Evolutionary conservation across 257 asterid genomes (phyloP), one percentile per base, ranked within the genome.

Genomic region (Scutellaria minor): DNA sequence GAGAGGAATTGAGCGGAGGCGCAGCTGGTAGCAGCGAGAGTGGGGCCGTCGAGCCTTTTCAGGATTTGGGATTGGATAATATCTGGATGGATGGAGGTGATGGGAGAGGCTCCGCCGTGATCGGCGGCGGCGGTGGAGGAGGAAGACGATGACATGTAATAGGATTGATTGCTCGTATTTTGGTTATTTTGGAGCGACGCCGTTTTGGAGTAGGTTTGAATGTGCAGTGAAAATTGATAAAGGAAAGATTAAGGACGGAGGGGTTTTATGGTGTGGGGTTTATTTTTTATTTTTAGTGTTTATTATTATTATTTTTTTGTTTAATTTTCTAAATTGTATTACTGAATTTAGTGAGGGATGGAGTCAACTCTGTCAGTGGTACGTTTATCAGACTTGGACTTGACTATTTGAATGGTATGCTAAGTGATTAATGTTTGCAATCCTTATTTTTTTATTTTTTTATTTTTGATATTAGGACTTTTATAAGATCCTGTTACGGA

Each of bases 1-100:
- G 71, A 72, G 54, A 78, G 76, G 6, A 88, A 58, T 6, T 80
- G 70, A 0, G 83, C 54, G 61, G 91, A 84, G 18, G 88, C 77
- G 55, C 80, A 83, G 80, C 80, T 74, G 47, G 94, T 46, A 60
- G 93, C 72, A 78, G 91, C 87, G 12, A 92, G 98, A 5, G 91
- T 76, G 39, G 81, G 81, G 60, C 94, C 96, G 75, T 92, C 98
- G 39, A 92, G 89, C 57, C 83, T 79, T 47, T 80, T 85, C 31
- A 92, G 67, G 52, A 92, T 86, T 62, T 89, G 86, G 5, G 89
- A 80, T 66, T 77, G 90, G 6, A 91, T 80, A 12, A 89, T 74
- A 60, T 89, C 92, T 0, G 87, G 82, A 52, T 88, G 96, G 68
- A 92, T 64, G 60, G 86, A 77, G 39, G 87, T 53, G 72, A 76